phyloP scores from a whole-genome alignment of 345 rosid species.

The Lagerstroemia speciosa region DNA sequence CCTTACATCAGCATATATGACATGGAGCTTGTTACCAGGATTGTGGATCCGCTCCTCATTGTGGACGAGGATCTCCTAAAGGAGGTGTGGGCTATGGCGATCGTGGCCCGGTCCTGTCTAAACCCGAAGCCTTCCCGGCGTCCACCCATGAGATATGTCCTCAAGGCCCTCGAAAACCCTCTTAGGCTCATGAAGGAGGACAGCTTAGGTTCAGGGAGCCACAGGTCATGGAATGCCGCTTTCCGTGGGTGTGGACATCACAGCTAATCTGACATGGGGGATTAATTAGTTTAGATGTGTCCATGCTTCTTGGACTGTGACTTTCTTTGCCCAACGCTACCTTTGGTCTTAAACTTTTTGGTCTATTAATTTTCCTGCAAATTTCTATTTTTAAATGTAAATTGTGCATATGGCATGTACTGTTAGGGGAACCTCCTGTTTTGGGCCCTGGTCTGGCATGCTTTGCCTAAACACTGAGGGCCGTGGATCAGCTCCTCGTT shows the following conservation, averaged over 20 bases:
- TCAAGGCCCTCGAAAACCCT: slow-evolving; percentile 89
- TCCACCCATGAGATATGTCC: slow-evolving; percentile 84
- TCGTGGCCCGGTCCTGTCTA: slow-evolving; percentile 87
- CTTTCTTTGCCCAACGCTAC: no score
- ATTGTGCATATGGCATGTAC: no score
- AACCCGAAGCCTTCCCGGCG: slow-evolving; percentile 87
- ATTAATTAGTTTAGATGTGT: no score
- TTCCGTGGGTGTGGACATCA: slow-evolving; percentile 92
- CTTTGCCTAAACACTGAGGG: no score
- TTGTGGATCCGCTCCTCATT: slow-evolving; percentile 83
- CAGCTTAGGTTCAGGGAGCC: slow-evolving; percentile 52
- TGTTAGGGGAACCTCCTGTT: no score
- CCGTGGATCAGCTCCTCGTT: no score
- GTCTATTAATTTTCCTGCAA: no score
- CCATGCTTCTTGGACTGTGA: no score
- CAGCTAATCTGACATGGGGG: slow-evolving; percentile 38
- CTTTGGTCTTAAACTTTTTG: no score
- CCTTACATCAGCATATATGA: slow-evolving; percentile 75
- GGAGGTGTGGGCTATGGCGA: slow-evolving; percentile 99
- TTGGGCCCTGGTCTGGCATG: no score
- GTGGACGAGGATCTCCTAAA: slow-evolving; percentile 88
- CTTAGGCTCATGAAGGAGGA: slow-evolving; percentile 83
- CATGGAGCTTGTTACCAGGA: slow-evolving; percentile 83
- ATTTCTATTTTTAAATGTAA: no score
- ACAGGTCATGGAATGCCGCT: slow-evolving; percentile 91